Conservation (phyloP, 2,329 filamentous ascomycete species). For the Hypoxylon sp. region DNA sequence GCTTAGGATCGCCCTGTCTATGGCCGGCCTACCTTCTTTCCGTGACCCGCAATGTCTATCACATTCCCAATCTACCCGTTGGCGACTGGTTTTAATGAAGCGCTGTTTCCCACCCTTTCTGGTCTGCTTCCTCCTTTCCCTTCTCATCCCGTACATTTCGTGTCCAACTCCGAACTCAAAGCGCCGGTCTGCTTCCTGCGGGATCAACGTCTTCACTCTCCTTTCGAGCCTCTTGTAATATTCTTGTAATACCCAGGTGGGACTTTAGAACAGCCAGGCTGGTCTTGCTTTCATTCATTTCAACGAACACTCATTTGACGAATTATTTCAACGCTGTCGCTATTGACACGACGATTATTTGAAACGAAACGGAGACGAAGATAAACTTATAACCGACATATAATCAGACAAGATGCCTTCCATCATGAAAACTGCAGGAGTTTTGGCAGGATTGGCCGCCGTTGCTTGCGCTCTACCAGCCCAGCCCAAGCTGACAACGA, state of each 20-base stretch:
- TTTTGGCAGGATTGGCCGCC: constrained; percentile 63
- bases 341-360: constrained; percentile 34
- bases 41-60: constrained; percentile 50
- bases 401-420: constrained; percentile 62
- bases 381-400: constrained; percentile 42
- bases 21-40: constrained; percentile 52
- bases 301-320: constrained; percentile 41
- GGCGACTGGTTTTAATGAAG: constrained; percentile 51
- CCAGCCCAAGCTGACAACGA: constrained; percentile 59
- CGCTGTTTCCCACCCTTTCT: constrained; percentile 49
- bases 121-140: constrained; percentile 50
- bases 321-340: constrained; percentile 42
- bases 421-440: constrained; percentile 60
- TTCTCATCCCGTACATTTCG: constrained; percentile 54
- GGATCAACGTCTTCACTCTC: constrained; percentile 57
- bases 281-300: constrained; percentile 55
- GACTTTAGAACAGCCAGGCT: constrained; percentile 58
- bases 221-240: constrained; percentile 51
- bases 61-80: constrained; percentile 35
- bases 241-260: constrained; percentile 56
- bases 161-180: constrained; percentile 57
- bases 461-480: constrained; percentile 64
- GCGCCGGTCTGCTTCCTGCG: constrained; percentile 66
- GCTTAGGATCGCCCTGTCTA: constrained; percentile 48
- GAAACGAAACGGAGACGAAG: constrained; percentile 49